phyloP scores from a whole-genome alignment of 176 grass and related monocot species.

The Puccinellia tenuiflora region DNA sequence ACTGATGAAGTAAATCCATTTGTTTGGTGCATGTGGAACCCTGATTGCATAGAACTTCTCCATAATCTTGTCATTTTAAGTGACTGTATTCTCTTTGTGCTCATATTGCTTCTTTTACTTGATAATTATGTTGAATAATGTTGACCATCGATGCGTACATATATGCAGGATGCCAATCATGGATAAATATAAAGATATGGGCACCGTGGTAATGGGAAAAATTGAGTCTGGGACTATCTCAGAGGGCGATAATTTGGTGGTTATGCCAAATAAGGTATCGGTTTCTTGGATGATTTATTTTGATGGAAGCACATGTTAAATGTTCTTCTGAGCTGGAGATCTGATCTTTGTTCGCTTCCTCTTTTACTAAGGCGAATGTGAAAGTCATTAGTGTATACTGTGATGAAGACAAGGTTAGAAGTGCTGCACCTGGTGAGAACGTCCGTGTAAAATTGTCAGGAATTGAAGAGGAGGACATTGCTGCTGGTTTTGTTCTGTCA shows the following conservation, averaged over 20 bases:
- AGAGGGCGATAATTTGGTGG: slow-evolving; percentile 77
- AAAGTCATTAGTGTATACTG: slow-evolving; percentile 73
- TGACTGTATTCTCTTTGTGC: not conserved
- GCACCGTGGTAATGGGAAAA: slow-evolving; percentile 95
- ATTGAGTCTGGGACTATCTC: slow-evolving; percentile 76
- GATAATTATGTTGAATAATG: not conserved
- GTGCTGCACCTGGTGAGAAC: slow-evolving; percentile 76
- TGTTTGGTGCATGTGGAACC: not conserved
- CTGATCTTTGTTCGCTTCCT: not conserved
- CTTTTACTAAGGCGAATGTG: slow-evolving; percentile 50
- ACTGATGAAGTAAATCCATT: not conserved
- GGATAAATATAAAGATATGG: slow-evolving; percentile 99
- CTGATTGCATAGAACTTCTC: not conserved
- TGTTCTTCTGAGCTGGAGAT: not conserved
- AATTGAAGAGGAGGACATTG: slow-evolving; percentile 90
- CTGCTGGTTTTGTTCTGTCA: slow-evolving; percentile 93
- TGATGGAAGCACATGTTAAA: not conserved
- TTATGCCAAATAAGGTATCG: slow-evolving; percentile 92
- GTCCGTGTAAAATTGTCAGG: slow-evolving; percentile 79
- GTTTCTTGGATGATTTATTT: not conserved
- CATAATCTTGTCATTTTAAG: not conserved
- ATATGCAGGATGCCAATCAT: slow-evolving; percentile 86
- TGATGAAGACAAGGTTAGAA: slow-evolving; percentile 71
- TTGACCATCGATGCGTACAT: not conserved
- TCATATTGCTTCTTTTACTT: not conserved